Evolutionary conservation across 2,329 filamentous ascomycete genomes (phyloP).

Genomic region (Beauveria australis): DNA sequence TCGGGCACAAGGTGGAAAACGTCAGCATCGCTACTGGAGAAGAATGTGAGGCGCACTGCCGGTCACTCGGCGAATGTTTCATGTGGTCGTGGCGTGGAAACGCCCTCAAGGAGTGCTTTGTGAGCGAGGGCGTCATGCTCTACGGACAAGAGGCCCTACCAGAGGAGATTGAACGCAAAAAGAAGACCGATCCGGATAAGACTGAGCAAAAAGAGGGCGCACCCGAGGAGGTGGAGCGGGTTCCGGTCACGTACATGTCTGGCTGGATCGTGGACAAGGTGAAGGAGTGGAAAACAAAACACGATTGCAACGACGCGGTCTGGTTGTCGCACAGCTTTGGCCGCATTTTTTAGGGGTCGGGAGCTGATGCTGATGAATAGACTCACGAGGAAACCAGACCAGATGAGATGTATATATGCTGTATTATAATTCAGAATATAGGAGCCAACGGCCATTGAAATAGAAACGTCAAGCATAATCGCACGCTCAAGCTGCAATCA

Average conservation of each 20-base stretch:
- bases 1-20: not conserved
- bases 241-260: not conserved
- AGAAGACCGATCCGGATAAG: too few relatives aligned
- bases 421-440: not conserved
- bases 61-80: not conserved
- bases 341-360: not conserved
- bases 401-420: not conserved
- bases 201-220: too few relatives aligned
- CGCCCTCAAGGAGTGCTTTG: not conserved
- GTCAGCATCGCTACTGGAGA: not conserved
- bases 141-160: not conserved
- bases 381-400: not conserved
- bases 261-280: not conserved
- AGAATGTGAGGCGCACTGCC: constrained; percentile 4
- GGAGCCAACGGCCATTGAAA: not conserved
- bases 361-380: not conserved
- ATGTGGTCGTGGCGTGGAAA: constrained; percentile 5
- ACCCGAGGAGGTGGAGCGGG: too few relatives aligned
- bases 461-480: not conserved
- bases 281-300: not conserved
- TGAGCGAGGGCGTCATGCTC: not conserved
- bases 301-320: not conserved
- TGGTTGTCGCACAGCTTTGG: constrained; percentile 1
- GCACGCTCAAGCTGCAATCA: too few relatives aligned
- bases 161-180: not conserved